Evolutionary conservation across 2,329 filamentous ascomycete species (phyloP).

Genomic region (Pyricularia pennisetigena): DNA sequence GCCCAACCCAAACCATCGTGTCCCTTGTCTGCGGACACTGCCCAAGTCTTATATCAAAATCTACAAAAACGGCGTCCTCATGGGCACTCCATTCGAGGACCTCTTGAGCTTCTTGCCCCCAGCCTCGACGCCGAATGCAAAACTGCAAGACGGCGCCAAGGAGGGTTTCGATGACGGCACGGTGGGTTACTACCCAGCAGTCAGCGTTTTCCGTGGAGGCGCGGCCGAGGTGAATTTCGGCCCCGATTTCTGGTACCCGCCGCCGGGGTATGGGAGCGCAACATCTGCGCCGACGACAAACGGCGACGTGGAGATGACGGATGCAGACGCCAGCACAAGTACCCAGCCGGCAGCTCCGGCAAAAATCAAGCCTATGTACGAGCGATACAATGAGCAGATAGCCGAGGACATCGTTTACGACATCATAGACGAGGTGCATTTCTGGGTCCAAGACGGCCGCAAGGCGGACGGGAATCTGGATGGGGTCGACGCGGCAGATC

Average conservation of each 20-base stretch:
- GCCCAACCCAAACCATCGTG: slow-evolving; percentile 63
- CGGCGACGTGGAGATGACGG: slow-evolving; percentile 38
- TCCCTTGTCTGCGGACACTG: slow-evolving; percentile 71
- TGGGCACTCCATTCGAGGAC: slow-evolving; percentile 82
- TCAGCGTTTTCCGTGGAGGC: slow-evolving; percentile 86
- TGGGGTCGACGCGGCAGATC: slow-evolving; percentile 27
- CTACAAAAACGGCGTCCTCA: slow-evolving; percentile 82
- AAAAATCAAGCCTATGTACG: slow-evolving; percentile 53
- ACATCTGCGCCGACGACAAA: slow-evolving; percentile 22
- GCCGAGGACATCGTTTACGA: slow-evolving; percentile 91
- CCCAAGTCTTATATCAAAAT: slow-evolving; percentile 79
- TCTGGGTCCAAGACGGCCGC: slow-evolving; percentile 63
- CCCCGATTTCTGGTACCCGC: slow-evolving; percentile 84
- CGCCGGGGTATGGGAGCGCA: slow-evolving; percentile 39
- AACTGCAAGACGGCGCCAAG: slow-evolving; percentile 62
- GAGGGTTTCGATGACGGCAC: slow-evolving; percentile 90
- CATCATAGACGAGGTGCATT: slow-evolving; percentile 88
- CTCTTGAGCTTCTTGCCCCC: slow-evolving; percentile 87
- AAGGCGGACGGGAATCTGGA: slow-evolving; percentile 35
- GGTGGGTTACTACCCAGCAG: slow-evolving; percentile 89
- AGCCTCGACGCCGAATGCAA: slow-evolving; percentile 67
- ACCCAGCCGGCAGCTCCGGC: slow-evolving; percentile 6
- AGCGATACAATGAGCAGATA: slow-evolving; percentile 86
- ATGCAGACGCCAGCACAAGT: slow-evolving; percentile 18
- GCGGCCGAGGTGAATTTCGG: slow-evolving; percentile 92